These are phyloP conservation scores for Hypoxylon sp. DNA, from an alignment of 2,329 filamentous ascomycete genomes.

Conservation along the genomic window DNA sequence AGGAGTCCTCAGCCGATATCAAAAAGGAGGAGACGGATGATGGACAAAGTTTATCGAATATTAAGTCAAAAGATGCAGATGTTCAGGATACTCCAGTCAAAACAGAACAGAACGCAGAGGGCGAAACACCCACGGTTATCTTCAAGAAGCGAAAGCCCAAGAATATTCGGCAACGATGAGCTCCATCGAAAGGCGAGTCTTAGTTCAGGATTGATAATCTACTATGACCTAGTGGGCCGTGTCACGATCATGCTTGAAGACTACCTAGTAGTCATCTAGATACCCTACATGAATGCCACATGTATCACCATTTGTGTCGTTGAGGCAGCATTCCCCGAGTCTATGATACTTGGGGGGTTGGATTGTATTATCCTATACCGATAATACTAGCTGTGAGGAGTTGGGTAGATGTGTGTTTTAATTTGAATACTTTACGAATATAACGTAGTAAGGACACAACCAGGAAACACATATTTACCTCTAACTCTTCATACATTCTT, in stretches of 20 bases:
- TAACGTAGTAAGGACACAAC: background rate
- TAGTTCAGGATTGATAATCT: background rate
- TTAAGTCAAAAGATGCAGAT: slow-evolving; percentile 21
- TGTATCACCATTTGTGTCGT: background rate
- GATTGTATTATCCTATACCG: background rate
- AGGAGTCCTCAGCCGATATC: slow-evolving; percentile 55
- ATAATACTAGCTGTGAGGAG: background rate
- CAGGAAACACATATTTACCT: background rate
- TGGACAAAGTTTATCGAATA: slow-evolving; percentile 31
- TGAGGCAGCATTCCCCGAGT: background rate
- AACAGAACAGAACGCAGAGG: slow-evolving; percentile 50
- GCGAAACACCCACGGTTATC: slow-evolving; percentile 66
- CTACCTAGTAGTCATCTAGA: background rate
- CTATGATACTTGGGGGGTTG: background rate
- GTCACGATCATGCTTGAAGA: background rate
- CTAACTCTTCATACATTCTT: background rate
- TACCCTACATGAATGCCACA: background rate
- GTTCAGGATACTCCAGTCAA: slow-evolving; percentile 45
- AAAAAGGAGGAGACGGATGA: slow-evolving; percentile 62
- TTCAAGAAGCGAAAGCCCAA: slow-evolving; percentile 87
- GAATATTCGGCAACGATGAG: slow-evolving; percentile 72
- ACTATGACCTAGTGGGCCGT: background rate
- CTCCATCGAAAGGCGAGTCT: background rate
- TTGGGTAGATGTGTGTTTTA: too few relatives aligned
- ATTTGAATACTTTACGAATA: too few relatives aligned